Conservation (phyloP, 352 stramenopile species). For the Phytophthora meadii region DNA sequence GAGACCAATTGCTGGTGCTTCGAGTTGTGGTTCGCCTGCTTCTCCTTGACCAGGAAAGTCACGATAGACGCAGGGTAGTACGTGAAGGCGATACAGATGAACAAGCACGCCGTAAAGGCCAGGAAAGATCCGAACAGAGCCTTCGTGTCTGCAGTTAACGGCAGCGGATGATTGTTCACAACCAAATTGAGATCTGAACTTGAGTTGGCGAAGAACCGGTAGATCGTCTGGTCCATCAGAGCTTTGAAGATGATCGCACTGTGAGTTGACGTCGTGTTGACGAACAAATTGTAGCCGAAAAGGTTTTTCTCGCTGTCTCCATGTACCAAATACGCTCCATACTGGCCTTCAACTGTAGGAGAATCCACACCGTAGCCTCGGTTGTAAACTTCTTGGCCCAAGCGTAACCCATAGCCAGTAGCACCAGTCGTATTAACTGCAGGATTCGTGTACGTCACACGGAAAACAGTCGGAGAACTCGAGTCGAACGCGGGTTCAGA, state of each 20-base stretch:
- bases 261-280: slow-evolving; percentile 69
- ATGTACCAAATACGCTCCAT: slow-evolving; percentile 61
- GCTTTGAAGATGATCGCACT: slow-evolving; percentile 69
- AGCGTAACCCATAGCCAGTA: slow-evolving; percentile 51
- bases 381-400: slow-evolving; percentile 62
- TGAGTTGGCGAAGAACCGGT: slow-evolving; percentile 58
- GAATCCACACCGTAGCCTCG: slow-evolving; percentile 46
- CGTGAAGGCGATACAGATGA: slow-evolving; percentile 92
- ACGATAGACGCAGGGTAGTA: slow-evolving; percentile 94
- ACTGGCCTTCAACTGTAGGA: slow-evolving; percentile 39
- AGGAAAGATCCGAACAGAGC: slow-evolving; percentile 59
- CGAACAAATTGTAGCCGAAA: slow-evolving; percentile 70
- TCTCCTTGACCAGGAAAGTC: slow-evolving; percentile 96
- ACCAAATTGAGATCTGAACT: slow-evolving; percentile 42
- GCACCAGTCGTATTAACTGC: slow-evolving; percentile 50
- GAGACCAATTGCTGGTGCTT: slow-evolving; percentile 98
- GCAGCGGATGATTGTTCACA: slow-evolving; percentile 63
- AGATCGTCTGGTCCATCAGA: slow-evolving; percentile 65
- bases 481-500: slow-evolving; percentile 41
- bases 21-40: slow-evolving; percentile 89
- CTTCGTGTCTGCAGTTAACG: slow-evolving; percentile 52
- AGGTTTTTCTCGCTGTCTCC: slow-evolving; percentile 49
- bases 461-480: slow-evolving; percentile 60
- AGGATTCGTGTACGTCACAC: slow-evolving; percentile 59
- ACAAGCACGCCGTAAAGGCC: slow-evolving; percentile 78